A percentile compares a stretch with the other conserved stretches of the same genome.
These are phyloP conservation scores for Yamadazyma trypodendri DNA, from an alignment of 1,139 yeast species.

Conservation along the genomic window DNA sequence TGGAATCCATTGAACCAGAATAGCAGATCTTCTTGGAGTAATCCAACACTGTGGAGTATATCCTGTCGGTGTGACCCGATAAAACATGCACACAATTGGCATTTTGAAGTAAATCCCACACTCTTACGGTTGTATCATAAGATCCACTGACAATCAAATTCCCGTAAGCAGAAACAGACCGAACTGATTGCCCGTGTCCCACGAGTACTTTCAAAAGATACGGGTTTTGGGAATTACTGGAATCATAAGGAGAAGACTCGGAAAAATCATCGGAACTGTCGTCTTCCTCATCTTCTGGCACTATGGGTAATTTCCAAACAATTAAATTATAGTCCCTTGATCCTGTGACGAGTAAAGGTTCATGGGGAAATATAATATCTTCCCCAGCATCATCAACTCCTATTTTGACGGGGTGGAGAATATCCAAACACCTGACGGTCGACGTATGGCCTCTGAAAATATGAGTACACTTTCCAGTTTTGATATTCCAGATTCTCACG, in stretches of 20 bases:
- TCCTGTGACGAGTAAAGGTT: slow-evolving; percentile 77
- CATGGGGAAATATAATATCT: slow-evolving; percentile 60
- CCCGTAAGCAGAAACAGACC: slow-evolving; percentile 86
- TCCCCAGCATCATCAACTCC: slow-evolving; percentile 63
- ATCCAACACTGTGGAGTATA: slow-evolving; percentile 85
- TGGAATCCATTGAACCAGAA: slow-evolving; percentile 90
- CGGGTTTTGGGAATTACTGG: slow-evolving; percentile 52
- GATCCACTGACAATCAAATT: slow-evolving; percentile 86
- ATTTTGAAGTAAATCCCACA: slow-evolving; percentile 79
- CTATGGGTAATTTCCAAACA: slow-evolving; percentile 82
- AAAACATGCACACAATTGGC: slow-evolving; percentile 73
- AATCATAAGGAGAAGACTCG: slow-evolving; percentile 32
- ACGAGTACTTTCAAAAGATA: slow-evolving; percentile 70
- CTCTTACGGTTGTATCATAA: slow-evolving; percentile 86
- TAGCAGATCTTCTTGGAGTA: slow-evolving; percentile 73
- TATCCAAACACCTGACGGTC: slow-evolving; percentile 87
- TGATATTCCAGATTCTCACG: slow-evolving; percentile 83
- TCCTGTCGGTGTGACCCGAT: slow-evolving; percentile 82
- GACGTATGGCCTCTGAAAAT: slow-evolving; percentile 89
- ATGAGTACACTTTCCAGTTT: slow-evolving; percentile 75
- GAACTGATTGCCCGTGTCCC: slow-evolving; percentile 86
- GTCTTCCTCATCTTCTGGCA: slow-evolving; percentile 34
- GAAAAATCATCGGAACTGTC: slow-evolving; percentile 1
- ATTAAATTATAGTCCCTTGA: slow-evolving; percentile 87
- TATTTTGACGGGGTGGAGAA: slow-evolving; percentile 63